Base-by-base conservation (phyloP, 495 filamentous ascomycete genomes). In the Acidiella bohemica region DNA sequence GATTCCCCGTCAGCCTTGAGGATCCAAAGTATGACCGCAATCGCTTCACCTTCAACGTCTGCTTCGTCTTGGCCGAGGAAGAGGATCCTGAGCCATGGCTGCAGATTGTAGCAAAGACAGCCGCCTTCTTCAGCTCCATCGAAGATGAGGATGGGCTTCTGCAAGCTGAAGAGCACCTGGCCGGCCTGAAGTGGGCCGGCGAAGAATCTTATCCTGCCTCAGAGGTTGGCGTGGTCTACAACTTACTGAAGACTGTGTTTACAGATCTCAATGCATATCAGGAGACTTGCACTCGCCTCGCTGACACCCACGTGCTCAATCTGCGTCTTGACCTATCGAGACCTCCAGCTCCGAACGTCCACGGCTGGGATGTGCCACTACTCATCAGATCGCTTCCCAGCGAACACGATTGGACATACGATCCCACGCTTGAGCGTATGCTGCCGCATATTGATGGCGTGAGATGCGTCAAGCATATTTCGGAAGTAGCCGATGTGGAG, bases 11-110 rank as follows among this genome's bases (percentile, higher is more conserved):
- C 25, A 86, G 82, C 58, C 84, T 95, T 59, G 73, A 49, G 14
- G 54, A 59, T 18, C 36, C 47, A 21, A 51, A 51, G 22, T 66
- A 97, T 57, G 70, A 79, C 39, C 80, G 90, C 37, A 97, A 96
- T 61, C 81, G 93, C 56, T 95, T 92, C 63, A 92, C 93, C 55
- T 97, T 96, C 73, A 96, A 95, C 57, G 93, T 96, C 50, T 82
- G 82, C 34, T 57, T 96, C 16, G 84, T 97, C 12, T 65, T 97
- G 28, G 72, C 76, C 32, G 79, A 80, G 42, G 74, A 79, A 52
- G 67, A 64, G 5, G 76, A 81, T n/a, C 43, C 72, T 71, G 46
- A 67, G 67, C 47, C 68, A 63, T 85, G 58, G 78, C 75, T 36
- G 23, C 19, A 11, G 43, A 82, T 96, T 27, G 85, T 90, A 24